These are phyloP conservation scores for Phytophthora podocarpi DNA, from an alignment of 352 stramenopile species.

Conservation along the genomic window DNA sequence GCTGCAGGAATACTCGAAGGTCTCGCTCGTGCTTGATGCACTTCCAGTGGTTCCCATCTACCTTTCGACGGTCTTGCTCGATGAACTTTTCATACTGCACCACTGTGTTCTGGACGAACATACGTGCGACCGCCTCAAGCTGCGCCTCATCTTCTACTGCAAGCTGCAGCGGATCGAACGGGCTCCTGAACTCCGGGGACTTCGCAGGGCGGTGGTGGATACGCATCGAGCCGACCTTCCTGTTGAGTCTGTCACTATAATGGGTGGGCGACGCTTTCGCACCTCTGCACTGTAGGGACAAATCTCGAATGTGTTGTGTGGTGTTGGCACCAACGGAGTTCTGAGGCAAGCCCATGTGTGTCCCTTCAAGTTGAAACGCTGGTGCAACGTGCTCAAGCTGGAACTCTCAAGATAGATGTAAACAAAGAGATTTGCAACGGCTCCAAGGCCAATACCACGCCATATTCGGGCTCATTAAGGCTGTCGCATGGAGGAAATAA, in stretches of 20 bases:
- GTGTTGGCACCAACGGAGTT: neutral
- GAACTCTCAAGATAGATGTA: conserved; percentile 30
- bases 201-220: conserved; percentile 28
- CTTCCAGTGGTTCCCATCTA: conserved; percentile 57
- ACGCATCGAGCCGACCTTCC: conserved; percentile 31
- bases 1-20: conserved; percentile 51
- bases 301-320: conserved; percentile 26
- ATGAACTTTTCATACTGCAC: conserved; percentile 61
- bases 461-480: neutral
- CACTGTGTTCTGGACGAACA: conserved; percentile 57
- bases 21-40: conserved; percentile 55
- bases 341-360: conserved; percentile 13
- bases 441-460: conserved; percentile 4
- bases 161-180: conserved; percentile 51
- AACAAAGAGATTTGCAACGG: conserved; percentile 28
- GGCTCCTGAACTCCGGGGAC: conserved; percentile 45
- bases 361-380: conserved; percentile 31
- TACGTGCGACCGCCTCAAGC: conserved; percentile 43
- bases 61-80: conserved; percentile 38
- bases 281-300: conserved; percentile 16
- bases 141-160: conserved; percentile 42
- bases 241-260: conserved; percentile 11
- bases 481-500: conserved; percentile 26
- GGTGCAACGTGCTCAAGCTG: neutral
- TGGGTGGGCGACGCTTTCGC: neutral